Conservation (phyloP, 192 early-diverging fungal species). For the Podila minutissima region DNA sequence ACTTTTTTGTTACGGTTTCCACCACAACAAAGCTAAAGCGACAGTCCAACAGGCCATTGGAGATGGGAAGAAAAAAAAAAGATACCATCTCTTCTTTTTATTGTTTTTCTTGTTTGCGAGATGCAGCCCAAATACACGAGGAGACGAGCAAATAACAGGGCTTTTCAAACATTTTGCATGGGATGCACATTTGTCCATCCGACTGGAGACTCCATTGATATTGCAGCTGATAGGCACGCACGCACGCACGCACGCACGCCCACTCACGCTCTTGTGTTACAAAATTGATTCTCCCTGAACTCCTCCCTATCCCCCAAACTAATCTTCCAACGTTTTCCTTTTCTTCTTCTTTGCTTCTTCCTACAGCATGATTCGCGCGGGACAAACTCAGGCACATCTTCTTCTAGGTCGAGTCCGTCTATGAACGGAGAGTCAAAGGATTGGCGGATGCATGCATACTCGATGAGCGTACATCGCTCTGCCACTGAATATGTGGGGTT, state of each 20-base stretch:
- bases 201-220: too few species aligned
- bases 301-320: neutral
- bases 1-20: too few species aligned
- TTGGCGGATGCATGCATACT: too few species aligned
- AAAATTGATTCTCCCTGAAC: neutral
- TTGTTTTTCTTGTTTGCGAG: too few species aligned
- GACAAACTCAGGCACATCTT: conserved; percentile 19
- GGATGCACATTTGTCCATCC: too few species aligned
- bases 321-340: neutral
- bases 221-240: neutral
- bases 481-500: conserved; percentile 33
- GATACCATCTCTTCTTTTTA: too few species aligned
- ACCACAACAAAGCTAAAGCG: too few species aligned
- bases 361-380: conserved; percentile 22
- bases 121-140: too few species aligned
- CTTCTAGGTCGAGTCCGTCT: conserved; percentile 6
- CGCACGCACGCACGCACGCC: neutral
- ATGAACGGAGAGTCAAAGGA: conserved; percentile 18
- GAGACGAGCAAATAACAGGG: too few species aligned
- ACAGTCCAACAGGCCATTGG: too few species aligned
- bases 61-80: too few species aligned
- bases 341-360: neutral
- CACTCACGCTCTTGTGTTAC: neutral
- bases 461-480: conserved; percentile 4
- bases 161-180: too few species aligned